These are phyloP conservation scores for Aspergillus ustus DNA, from an alignment of 2,329 filamentous ascomycete species.

Conservation along the genomic window DNA sequence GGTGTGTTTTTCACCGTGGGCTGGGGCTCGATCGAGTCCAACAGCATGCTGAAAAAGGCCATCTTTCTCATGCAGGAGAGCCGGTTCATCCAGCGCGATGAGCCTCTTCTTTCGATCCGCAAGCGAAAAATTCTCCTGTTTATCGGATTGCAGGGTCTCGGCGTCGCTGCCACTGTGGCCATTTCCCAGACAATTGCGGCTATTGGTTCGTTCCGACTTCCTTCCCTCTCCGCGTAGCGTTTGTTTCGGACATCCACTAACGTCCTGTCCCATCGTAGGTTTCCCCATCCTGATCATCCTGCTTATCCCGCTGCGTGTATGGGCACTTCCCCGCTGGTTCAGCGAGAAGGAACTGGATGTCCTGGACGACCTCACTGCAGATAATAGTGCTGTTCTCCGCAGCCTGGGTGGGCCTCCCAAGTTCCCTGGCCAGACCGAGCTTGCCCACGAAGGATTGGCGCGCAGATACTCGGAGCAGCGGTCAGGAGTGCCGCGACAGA, in stretches of 20 bases:
- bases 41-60: slow-evolving; percentile 74
- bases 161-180: slow-evolving; percentile 59
- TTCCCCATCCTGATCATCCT: slow-evolving; percentile 63
- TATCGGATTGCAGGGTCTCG: slow-evolving; percentile 56
- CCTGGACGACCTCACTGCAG: slow-evolving; percentile 60
- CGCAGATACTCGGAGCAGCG: slow-evolving; percentile 27
- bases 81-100: slow-evolving; percentile 58
- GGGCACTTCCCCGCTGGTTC: slow-evolving; percentile 57
- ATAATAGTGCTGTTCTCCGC: slow-evolving; percentile 58
- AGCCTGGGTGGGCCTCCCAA: slow-evolving; percentile 56
- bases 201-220: slow-evolving; percentile 44
- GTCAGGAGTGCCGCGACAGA: slow-evolving; percentile 27
- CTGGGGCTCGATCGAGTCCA: slow-evolving; percentile 71
- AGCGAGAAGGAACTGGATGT: slow-evolving; percentile 52
- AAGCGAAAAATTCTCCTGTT: slow-evolving; percentile 55
- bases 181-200: slow-evolving; percentile 65
- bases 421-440: slow-evolving; percentile 37
- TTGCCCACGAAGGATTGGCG: slow-evolving; percentile 25
- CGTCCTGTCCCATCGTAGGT: slow-evolving; percentile 30
- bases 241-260: neutral
- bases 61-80: slow-evolving; percentile 68
- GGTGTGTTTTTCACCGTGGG: slow-evolving; percentile 84
- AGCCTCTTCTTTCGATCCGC: slow-evolving; percentile 52
- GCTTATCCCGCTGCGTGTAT: slow-evolving; percentile 59
- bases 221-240: neutral